Evolutionary conservation across 169 alveolate genomes (phyloP).

Genomic region (Plasmodium vivax): DNA sequence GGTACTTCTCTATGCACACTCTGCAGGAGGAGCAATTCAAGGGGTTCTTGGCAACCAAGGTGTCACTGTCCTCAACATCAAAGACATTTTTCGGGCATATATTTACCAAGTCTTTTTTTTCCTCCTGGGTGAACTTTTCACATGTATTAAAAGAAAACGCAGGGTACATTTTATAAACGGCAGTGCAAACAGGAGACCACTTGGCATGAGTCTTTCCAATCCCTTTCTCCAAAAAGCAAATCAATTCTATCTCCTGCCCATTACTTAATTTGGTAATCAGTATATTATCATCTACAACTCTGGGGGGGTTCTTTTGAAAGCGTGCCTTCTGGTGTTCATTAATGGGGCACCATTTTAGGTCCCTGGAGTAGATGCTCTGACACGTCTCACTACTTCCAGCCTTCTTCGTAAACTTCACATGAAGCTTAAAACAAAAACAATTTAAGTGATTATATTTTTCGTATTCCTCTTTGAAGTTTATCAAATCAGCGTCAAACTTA

Average conservation of each 20-base stretch:
- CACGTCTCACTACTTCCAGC: neutral
- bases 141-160: slow-evolving; percentile 69
- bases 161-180: slow-evolving; percentile 96
- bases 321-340: slow-evolving; percentile 89
- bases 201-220: slow-evolving; percentile 98
- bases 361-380: slow-evolving; percentile 90
- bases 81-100: slow-evolving; percentile 97
- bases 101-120: slow-evolving; percentile 90
- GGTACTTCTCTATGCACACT: slow-evolving; percentile 96
- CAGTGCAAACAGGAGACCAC: slow-evolving; percentile 99
- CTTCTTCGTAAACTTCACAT: slow-evolving; percentile 87
- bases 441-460: slow-evolving; percentile 80
- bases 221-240: slow-evolving; percentile 95
- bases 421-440: slow-evolving; percentile 88
- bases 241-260: slow-evolving; percentile 97
- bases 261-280: slow-evolving; percentile 96
- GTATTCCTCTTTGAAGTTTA: slow-evolving; percentile 85
- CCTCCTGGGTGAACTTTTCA: slow-evolving; percentile 88
- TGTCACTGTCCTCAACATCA: slow-evolving; percentile 91
- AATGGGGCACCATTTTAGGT: slow-evolving; percentile 94
- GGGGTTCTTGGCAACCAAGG: slow-evolving; percentile 90
- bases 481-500: slow-evolving; percentile 93
- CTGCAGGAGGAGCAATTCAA: slow-evolving; percentile 97
- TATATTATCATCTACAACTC: slow-evolving; percentile 95
- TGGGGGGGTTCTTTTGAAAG: slow-evolving; percentile 89